Evolutionary conservation across 139 green algal genomes (phyloP), one percentile per base, ranked within the genome.

Genomic region (Chlorella sp.): DNA sequence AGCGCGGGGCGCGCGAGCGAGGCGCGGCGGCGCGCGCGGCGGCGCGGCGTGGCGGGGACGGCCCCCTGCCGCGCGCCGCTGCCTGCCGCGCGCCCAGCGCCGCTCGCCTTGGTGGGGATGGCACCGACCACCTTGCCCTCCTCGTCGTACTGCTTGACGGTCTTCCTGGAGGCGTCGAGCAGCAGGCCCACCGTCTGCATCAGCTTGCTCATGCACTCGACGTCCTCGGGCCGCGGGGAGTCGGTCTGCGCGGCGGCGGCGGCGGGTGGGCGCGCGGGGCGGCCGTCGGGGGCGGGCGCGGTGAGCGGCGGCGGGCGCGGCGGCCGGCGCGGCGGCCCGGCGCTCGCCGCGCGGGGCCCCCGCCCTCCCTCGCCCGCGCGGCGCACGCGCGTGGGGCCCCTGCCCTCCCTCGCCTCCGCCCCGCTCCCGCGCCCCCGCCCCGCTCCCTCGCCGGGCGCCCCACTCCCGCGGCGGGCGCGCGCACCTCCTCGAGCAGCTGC

Each of bases 201-300:
- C 78, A 99, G 92, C 87, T 98, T 98, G 86, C 89, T 97, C 48
- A 99, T 81, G 77, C 93, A 97, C 90, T 99, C 96, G 14, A 99
- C 85, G 58, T 98, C 94, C 85, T 99, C 96, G 38, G 88, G 80
- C 42, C 79, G 74, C 15, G 90, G 91, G 50, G 84, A 78, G 36
- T 86, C 76, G 33, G 67, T 62, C 61, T 91, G 83, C 61, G 87
- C 82, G n/a, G 77, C 53, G n/a, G 74, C 53, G 59, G 42, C 19
- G 42, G 41, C 8, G 23, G 14, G 21, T 31, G 36, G 21, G 27
- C 35, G 5, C 23, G 38, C 19, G 2, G 23, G 38, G 15, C 23
- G 61, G 19, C 3, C 1, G 36, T 1, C 29, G 29, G 35, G 3
- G 8, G 5, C 2, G 12, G 35, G 35, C 2, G 35, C 1, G 15